phyloP scores from a whole-genome alignment of 2,329 filamentous ascomycete species.

The Amesomyces nigricolor region DNA sequence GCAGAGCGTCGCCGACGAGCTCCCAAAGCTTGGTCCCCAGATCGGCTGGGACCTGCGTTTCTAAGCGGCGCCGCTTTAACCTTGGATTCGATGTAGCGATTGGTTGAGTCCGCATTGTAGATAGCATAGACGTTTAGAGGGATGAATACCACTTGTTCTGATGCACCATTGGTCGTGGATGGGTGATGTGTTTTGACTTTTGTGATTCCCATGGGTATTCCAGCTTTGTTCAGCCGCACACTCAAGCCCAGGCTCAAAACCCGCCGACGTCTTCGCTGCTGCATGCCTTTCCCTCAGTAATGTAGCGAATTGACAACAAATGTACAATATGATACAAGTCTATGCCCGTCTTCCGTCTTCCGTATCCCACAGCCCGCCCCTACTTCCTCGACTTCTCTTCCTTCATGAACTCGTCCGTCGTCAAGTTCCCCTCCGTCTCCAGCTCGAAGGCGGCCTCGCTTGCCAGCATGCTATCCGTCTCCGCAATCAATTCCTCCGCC shows the following conservation, averaged over 20 bases:
- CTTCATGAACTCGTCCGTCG: slow-evolving; percentile 28
- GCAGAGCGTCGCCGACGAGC: slow-evolving; percentile 91
- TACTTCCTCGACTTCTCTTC: slow-evolving; percentile 21
- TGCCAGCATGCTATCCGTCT: slow-evolving; percentile 36
- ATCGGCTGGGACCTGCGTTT: slow-evolving; percentile 72
- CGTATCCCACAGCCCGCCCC: too few relatives aligned
- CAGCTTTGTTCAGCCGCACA: too few relatives aligned
- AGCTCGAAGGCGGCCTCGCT: slow-evolving; percentile 32
- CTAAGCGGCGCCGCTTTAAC: slow-evolving; percentile 29
- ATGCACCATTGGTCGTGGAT: not conserved
- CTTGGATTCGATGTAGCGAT: not conserved
- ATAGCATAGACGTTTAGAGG: slow-evolving; percentile 2
- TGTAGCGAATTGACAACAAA: not conserved
- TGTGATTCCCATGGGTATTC: not conserved
- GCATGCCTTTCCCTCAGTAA: not conserved
- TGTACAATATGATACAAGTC: slow-evolving; percentile 15
- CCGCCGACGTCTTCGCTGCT: too few relatives aligned
- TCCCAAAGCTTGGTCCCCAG: slow-evolving; percentile 80
- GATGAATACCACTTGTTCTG: not conserved
- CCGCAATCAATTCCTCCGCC: slow-evolving; percentile 33
- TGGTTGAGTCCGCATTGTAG: not conserved
- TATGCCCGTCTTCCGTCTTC: not conserved
- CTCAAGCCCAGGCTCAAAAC: too few relatives aligned
- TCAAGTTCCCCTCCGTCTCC: slow-evolving; percentile 3
- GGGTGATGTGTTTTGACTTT: not conserved